Evolutionary conservation across 2,329 filamentous ascomycete species (phyloP), one percentile per base, ranked within the genome.

Genomic region (Atkinsonella texensis): DNA sequence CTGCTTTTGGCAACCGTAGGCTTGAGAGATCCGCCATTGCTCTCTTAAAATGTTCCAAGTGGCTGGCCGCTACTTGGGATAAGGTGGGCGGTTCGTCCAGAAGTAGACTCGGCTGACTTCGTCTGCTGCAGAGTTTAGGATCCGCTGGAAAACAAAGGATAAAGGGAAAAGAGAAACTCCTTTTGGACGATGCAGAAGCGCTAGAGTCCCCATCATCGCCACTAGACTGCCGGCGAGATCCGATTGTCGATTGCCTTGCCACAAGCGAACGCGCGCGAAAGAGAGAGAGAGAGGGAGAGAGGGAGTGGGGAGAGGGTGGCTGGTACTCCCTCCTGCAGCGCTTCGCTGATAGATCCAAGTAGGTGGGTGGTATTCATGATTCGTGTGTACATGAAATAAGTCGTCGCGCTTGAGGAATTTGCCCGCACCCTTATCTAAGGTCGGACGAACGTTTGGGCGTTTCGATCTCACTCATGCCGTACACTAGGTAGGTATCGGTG

Each of bases 1-100:
- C 53, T 52, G 54, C 41, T 52, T 51, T 43, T 53, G 44, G 55
- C 46, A 53, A 42, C 46, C 33, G 51, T 41, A 47, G 40, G 43
- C 28, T 33, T 15, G n/a, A 18, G 43, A 46, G 43, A 33, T 32
- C 43, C 43, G 23, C 43, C 43, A 20, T 31, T 17, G 15, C 17
- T 15, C 32, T 32, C n/a, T 44, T 17, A 43, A 49, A 43, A 49
- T 43, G 31, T 3, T 35, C 40, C 20, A 42, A 10, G 31, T 33
- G 28, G n/a, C 39, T 49, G 41, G 18, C 35, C 15, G 35, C 35
- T 15, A 23, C 20, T 23, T 23, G 20, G 20, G 20, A 23, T 35
- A 13, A 5, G 7, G 33, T 13, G 40, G 9, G n/a, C 11, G 40
- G 40, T 13, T 42, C 33, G 35, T 38, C 35, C 35, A 38, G 10